Percentiles rank a stretch among this genome's conserved stretches.
These are phyloP conservation scores for Russula abietina DNA, from an alignment of 768 basidiomycete genomes.

Conservation along the genomic window DNA sequence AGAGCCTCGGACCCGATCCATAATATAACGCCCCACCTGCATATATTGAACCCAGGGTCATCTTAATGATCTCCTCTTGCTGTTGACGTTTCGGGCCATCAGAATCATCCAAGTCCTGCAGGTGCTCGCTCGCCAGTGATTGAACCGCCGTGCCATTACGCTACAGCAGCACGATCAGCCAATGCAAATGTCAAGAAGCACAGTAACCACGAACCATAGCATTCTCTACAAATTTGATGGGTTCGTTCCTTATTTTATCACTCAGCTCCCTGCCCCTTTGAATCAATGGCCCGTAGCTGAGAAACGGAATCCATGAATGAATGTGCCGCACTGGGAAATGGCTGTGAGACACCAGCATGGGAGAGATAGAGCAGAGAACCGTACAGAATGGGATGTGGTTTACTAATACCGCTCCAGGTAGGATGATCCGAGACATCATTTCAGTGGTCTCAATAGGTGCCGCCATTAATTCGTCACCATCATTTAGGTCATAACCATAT, in stretches of 20 bases:
- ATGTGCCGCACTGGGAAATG: slow-evolving; percentile 5
- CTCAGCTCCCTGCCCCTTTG: not conserved
- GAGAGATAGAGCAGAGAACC: not conserved
- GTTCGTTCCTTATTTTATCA: not conserved
- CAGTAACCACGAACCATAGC: not conserved
- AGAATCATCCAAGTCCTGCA: slow-evolving; percentile 1
- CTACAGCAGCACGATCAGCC: not conserved
- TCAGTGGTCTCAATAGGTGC: not conserved
- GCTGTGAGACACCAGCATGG: not conserved
- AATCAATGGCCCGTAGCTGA: not conserved
- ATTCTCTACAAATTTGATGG: not conserved
- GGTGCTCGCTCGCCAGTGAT: slow-evolving; percentile 7
- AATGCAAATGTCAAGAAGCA: not conserved
- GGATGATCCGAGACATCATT: not conserved
- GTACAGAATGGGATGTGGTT: slow-evolving; percentile 14
- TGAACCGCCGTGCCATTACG: slow-evolving; percentile 4
- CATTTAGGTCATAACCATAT: slow-evolving; percentile 13
- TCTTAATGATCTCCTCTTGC: not conserved
- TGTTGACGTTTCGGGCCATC: not conserved
- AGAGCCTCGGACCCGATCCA: not conserved
- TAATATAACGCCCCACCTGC: not conserved
- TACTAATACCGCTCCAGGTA: slow-evolving; percentile 9
- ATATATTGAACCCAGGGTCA: slow-evolving; percentile 2
- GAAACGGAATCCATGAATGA: slow-evolving; percentile 11
- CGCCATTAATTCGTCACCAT: not conserved